Evolutionary conservation across 495 filamentous ascomycete genomes (phyloP), one percentile per base, ranked within the genome.

Genomic region (Penicillium lagena): DNA sequence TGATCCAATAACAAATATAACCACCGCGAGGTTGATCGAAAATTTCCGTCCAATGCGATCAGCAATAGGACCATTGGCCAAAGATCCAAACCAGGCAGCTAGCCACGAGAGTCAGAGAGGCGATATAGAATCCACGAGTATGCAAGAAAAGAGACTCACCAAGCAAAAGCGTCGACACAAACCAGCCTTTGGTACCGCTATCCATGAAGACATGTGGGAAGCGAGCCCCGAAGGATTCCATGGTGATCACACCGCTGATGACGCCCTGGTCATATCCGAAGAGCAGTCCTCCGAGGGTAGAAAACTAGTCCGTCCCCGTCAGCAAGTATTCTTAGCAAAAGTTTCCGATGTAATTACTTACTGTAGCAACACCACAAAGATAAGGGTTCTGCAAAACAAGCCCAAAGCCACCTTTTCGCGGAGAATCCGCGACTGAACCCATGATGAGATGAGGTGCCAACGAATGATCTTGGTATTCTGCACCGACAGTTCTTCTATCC

Each of bases 1-100:
- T n/a, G 89, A 85, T 14, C 87, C 87, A 37, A 90, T 51, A 13
- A 86, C 77, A 62, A 94, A 91, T 38, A 91, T 73, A n/a, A 66
- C 57, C 7, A 80, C 78, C 8, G 85, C 83, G 35, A 91, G 63
- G 28, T 90, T 63, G 40, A 93, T 83, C 7, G 81, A 79, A 56
- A 83, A 79, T 63, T 89, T 90, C 10, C 88, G 76, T 5, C 83
- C 87, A 31, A 87, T 55, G 11, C 77, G 73, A 63, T 93, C 87
- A 31, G 84, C 85, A 33, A 91, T 60, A 55, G 88, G 86, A 1
- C 86, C 86, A 39, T 81, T 86, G 37, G 85, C 74, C 38, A 91
- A 72, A 1, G 85, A 82, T 8, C 88, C 87, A 39, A 87, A 51
- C 87, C 87, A 90, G 32, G 87, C 87, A 36, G 86, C 86, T 51